These are phyloP conservation scores for Aspergillus chevalieri DNA, from an alignment of 2,329 filamentous ascomycete genomes.

Conservation along the genomic window DNA sequence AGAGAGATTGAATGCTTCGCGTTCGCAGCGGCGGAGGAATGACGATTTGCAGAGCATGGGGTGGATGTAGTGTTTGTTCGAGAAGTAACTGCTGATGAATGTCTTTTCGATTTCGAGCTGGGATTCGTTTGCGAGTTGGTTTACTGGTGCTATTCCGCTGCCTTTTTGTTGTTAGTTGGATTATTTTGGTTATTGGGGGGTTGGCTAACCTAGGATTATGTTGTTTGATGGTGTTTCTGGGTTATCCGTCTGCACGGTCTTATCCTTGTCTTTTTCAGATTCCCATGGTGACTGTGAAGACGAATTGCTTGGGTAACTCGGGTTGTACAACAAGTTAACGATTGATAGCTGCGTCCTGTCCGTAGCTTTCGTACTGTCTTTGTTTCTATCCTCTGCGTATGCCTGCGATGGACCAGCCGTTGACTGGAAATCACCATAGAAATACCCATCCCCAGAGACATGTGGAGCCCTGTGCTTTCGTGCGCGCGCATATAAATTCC, in stretches of 20 bases:
- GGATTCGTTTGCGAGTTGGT: conserved; percentile 6
- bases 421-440: not conserved
- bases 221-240: not conserved
- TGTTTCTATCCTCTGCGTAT: not conserved
- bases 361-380: not conserved
- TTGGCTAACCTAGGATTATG: not conserved
- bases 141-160: not conserved
- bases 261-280: not conserved
- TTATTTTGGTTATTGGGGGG: not conserved
- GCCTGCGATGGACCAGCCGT: not conserved
- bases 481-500: conserved; percentile 16
- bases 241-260: not conserved
- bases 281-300: conserved; percentile 2
- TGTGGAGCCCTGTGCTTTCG: conserved; percentile 3
- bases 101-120: conserved; percentile 22
- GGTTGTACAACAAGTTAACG: conserved; percentile 15
- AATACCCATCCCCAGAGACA: not conserved
- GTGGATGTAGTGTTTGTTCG: conserved; percentile 23
- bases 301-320: conserved; percentile 10
- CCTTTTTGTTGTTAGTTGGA: not conserved
- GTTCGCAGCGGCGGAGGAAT: conserved; percentile 18
- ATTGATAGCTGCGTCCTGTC: conserved; percentile 14
- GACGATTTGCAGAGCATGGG: conserved; percentile 15
- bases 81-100: conserved; percentile 21
- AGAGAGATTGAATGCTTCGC: conserved; percentile 12